These are phyloP conservation scores for Suhomyces coccinellae DNA, from an alignment of 1,139 yeast genomes.

Conservation along the genomic window DNA sequence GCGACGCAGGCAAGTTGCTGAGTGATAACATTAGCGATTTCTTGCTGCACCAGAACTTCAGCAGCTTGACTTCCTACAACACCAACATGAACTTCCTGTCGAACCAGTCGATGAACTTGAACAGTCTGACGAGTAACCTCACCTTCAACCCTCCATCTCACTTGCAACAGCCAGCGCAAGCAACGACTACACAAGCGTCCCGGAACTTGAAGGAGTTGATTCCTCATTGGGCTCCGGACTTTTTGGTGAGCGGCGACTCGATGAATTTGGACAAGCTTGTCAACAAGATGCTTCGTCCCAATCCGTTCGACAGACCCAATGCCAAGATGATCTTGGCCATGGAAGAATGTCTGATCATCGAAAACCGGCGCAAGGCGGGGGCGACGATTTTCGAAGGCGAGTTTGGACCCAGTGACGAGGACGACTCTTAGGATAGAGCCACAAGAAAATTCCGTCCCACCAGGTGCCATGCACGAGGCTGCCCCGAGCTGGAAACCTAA, in stretches of 20 bases:
- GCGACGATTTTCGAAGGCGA: slow-evolving; percentile 97
- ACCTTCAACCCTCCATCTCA: slow-evolving; percentile 10
- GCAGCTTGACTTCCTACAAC: slow-evolving; percentile 39
- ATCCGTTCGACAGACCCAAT: slow-evolving; percentile 79
- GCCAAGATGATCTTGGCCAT: slow-evolving; percentile 67
- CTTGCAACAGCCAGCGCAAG: slow-evolving; percentile 11
- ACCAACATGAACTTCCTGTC: slow-evolving; percentile 14
- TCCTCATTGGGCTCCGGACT: slow-evolving; percentile 85
- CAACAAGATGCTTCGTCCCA: slow-evolving; percentile 85
- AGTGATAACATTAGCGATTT: slow-evolving; percentile 51
- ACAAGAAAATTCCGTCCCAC: no score
- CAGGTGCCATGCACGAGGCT: no score
- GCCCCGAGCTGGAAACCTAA: not conserved
- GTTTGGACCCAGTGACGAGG: slow-evolving; percentile 65
- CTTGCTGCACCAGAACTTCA: slow-evolving; percentile 41
- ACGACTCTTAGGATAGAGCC: slow-evolving; percentile 3
- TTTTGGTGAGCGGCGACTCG: slow-evolving; percentile 67
- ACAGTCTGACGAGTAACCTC: slow-evolving; percentile 9
- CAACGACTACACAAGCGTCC: slow-evolving; percentile 13
- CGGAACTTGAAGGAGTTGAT: slow-evolving; percentile 29
- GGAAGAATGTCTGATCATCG: slow-evolving; percentile 77
- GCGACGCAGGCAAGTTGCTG: slow-evolving; percentile 90
- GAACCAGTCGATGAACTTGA: slow-evolving; percentile 13
- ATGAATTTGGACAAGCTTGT: slow-evolving; percentile 78
- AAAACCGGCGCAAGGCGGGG: slow-evolving; percentile 83